A percentile compares a stretch with the other conserved stretches of the same genome.
Evolutionary conservation across 768 basidiomycete genomes (phyloP).

Genomic region (Phylloporus arenicola): DNA sequence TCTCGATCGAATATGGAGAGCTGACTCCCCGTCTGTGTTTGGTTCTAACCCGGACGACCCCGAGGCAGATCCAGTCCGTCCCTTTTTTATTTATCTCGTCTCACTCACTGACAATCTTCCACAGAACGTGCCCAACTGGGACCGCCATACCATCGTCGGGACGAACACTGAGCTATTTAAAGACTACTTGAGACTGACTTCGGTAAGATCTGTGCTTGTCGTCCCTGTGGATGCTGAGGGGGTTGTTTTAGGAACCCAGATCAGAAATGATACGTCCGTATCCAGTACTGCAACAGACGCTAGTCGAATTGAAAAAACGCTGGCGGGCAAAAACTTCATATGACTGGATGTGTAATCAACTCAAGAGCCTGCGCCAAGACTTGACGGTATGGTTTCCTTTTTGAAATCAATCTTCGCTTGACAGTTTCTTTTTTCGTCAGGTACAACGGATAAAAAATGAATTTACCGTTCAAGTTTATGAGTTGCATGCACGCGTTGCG

Average conservation of each 20-base stretch:
- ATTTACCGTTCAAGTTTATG: conserved; percentile 95
- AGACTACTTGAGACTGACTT: conserved; percentile 90
- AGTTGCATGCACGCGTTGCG: conserved; percentile 97
- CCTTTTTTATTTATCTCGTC: neutral
- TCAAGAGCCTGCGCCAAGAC: conserved; percentile 96
- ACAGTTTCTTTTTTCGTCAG: conserved; percentile 37
- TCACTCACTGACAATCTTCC: conserved; percentile 6
- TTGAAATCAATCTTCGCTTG: neutral
- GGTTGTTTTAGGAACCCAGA: conserved; percentile 75
- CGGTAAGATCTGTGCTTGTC: conserved; percentile 42
- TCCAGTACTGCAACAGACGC: conserved; percentile 74
- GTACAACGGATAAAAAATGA: conserved; percentile 99
- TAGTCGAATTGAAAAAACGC: conserved; percentile 78
- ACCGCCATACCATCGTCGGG: conserved; percentile 91
- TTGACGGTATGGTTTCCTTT: conserved; percentile 67
- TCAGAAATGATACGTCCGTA: conserved; percentile 92
- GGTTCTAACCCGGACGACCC: conserved; percentile 55
- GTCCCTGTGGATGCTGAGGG: conserved; percentile 3
- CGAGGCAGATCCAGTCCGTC: conserved; percentile 64
- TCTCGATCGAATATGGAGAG: conserved; percentile 40
- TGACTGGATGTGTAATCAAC: conserved; percentile 93
- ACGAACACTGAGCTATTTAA: conserved; percentile 88
- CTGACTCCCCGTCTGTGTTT: conserved; percentile 47
- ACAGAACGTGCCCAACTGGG: conserved; percentile 97
- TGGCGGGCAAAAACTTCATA: conserved; percentile 79